Conservation (phyloP, 257 asterid species). For the Ilex asprella region DNA sequence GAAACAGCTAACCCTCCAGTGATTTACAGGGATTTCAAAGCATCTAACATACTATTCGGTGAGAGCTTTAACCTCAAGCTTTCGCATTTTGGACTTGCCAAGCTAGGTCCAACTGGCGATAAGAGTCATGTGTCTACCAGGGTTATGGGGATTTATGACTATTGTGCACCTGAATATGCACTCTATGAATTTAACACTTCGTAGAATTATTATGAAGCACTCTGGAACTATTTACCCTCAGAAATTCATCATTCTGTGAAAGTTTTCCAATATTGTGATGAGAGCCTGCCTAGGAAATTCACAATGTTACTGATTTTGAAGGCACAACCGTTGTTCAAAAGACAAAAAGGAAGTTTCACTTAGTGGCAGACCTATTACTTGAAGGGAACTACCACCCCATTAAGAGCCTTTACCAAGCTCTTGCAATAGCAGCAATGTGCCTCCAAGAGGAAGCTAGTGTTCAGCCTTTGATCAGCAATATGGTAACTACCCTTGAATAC, state of each 20-base stretch:
- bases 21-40: slow-evolving; percentile 55
- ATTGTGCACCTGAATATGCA: slow-evolving; percentile 62
- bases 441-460: slow-evolving; percentile 50
- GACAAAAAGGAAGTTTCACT: slow-evolving; percentile 43
- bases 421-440: slow-evolving; percentile 65
- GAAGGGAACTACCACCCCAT: slow-evolving; percentile 32
- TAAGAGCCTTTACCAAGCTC: slow-evolving; percentile 48
- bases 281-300: too few species aligned
- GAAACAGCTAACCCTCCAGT: slow-evolving; percentile 50
- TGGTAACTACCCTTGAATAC: slow-evolving; percentile 37
- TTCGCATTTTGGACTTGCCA: slow-evolving; percentile 63
- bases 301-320: slow-evolving; percentile 6
- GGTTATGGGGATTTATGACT: slow-evolving; percentile 62
- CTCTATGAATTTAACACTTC: too few species aligned
- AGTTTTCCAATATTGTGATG: too few species aligned
- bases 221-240: too few species aligned
- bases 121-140: slow-evolving; percentile 29
- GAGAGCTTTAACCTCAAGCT: slow-evolving; percentile 35
- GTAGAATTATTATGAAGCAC: too few species aligned
- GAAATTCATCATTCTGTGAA: too few species aligned
- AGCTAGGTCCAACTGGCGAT: slow-evolving; percentile 40
- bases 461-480: slow-evolving; percentile 51
- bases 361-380: slow-evolving; percentile 45
- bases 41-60: slow-evolving; percentile 54
- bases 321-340: slow-evolving; percentile 51